A percentile compares a stretch with the other conserved stretches of the same genome.
These are phyloP conservation scores for Quercus wislizeni DNA, from an alignment of 306 rosid genomes.

Conservation along the genomic window DNA sequence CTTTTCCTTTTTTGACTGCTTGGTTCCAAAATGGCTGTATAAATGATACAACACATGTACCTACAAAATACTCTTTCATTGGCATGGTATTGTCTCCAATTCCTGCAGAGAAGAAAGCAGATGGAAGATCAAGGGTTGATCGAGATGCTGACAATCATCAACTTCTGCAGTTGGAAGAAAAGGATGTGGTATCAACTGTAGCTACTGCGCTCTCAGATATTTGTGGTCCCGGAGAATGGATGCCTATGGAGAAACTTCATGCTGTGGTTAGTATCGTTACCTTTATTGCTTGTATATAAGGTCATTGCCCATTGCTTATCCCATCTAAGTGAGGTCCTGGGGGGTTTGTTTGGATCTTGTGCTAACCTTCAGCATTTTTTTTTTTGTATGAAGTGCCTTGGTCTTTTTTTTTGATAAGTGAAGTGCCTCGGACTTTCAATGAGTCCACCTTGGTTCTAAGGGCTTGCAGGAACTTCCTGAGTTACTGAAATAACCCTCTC, in stretches of 20 bases:
- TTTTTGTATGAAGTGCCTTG: not conserved
- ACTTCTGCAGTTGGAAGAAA: conserved; percentile 86
- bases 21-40: not conserved
- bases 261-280: conserved; percentile 57
- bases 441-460: not conserved
- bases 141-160: conserved; percentile 89
- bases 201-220: conserved; percentile 95
- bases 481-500: not conserved
- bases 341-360: not conserved
- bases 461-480: too few species aligned
- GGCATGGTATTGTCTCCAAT: conserved; percentile 16
- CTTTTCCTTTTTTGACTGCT: not conserved
- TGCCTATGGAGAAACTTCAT: conserved; percentile 99
- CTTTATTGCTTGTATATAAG: not conserved
- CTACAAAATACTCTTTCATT: conserved; percentile 10
- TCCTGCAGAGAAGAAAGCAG: conserved; percentile 76
- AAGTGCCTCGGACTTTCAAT: not conserved
- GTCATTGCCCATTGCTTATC: not conserved
- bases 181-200: conserved; percentile 98
- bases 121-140: conserved; percentile 84
- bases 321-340: not conserved
- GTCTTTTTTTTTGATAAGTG: not conserved
- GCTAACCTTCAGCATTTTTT: not conserved
- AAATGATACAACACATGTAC: not conserved
- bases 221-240: conserved; percentile 99